phyloP scores from a whole-genome alignment of 768 basidiomycete genomes.

The Tricholoma hemisulphureum region DNA sequence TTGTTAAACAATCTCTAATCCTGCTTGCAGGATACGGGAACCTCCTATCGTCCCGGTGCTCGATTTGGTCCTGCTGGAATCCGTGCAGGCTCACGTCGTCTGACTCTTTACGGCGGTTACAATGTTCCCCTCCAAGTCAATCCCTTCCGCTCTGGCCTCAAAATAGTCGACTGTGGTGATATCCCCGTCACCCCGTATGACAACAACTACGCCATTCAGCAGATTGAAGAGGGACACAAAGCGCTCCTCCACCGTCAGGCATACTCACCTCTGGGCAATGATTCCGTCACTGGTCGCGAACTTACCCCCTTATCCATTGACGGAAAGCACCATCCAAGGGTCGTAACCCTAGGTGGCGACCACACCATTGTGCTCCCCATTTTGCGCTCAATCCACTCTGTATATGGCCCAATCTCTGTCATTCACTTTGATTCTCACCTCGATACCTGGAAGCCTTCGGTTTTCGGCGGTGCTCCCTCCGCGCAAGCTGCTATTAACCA shows the following conservation, averaged over 20 bases:
- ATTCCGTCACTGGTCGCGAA: slow-evolving; percentile 57
- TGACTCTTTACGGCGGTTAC: slow-evolving; percentile 76
- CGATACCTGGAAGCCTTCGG: slow-evolving; percentile 77
- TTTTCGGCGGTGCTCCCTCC: slow-evolving; percentile 74
- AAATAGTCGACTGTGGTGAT: slow-evolving; percentile 69
- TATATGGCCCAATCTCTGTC: slow-evolving; percentile 77
- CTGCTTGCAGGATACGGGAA: slow-evolving; percentile 60
- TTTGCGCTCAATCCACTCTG: slow-evolving; percentile 68
- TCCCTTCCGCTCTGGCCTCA: slow-evolving; percentile 67
- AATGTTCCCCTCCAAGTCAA: slow-evolving; percentile 73
- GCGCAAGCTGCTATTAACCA: slow-evolving; percentile 78
- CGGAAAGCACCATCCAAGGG: slow-evolving; percentile 72
- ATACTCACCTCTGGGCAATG: slow-evolving; percentile 62
- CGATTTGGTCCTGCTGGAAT: slow-evolving; percentile 86
- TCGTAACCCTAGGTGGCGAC: slow-evolving; percentile 85
- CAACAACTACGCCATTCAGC: slow-evolving; percentile 68
- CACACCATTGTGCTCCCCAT: slow-evolving; percentile 73
- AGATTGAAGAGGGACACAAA: slow-evolving; percentile 74
- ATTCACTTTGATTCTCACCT: slow-evolving; percentile 87
- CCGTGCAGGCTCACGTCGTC: slow-evolving; percentile 71
- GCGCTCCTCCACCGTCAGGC: slow-evolving; percentile 62
- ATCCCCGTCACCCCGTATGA: slow-evolving; percentile 56
- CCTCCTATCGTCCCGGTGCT: slow-evolving; percentile 80
- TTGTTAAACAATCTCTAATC: not conserved
- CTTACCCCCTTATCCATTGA: slow-evolving; percentile 63